Conservation (phyloP, 345 rosid species). For the Eucalyptus regnans region DNA sequence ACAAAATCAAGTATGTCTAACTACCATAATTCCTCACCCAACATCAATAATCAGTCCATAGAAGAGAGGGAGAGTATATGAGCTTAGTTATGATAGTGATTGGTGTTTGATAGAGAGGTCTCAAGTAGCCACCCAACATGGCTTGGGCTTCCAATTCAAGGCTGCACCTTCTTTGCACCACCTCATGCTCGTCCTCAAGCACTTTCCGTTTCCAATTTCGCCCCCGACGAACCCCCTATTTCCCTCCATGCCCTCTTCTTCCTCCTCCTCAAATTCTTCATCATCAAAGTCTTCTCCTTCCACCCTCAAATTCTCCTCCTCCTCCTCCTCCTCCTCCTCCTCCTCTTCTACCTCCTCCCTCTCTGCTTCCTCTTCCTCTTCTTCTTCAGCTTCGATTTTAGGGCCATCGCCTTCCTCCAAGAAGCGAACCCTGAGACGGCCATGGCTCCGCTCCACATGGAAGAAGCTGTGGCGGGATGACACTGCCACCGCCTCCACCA, state of each 20-base stretch:
- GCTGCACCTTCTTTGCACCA: conserved; percentile 43
- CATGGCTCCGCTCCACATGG: conserved; percentile 52
- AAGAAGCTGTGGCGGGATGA: conserved; percentile 17
- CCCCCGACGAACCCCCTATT: conserved; percentile 8
- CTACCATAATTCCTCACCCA: neutral
- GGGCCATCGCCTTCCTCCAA: neutral
- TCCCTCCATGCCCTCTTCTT: conserved; percentile 1
- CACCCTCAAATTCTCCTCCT: neutral
- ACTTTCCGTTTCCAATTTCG: conserved; percentile 18
- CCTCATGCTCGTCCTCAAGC: conserved; percentile 6
- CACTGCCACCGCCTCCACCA: conserved; percentile 41
- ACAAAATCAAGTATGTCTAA: neutral
- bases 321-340: neutral
- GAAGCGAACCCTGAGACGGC: conserved; percentile 57
- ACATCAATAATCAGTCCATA: neutral
- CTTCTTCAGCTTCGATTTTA: neutral
- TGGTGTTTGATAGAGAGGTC: neutral
- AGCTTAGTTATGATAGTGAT: neutral
- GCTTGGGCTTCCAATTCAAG: conserved; percentile 10
- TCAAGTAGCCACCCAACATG: neutral
- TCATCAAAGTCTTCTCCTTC: neutral
- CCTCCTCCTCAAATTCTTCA: neutral
- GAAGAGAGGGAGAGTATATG: neutral
- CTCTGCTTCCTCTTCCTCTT: neutral
- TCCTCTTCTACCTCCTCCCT: neutral